Conservation (phyloP, 768 basidiomycete species). For the Phylloporus arenicola region DNA sequence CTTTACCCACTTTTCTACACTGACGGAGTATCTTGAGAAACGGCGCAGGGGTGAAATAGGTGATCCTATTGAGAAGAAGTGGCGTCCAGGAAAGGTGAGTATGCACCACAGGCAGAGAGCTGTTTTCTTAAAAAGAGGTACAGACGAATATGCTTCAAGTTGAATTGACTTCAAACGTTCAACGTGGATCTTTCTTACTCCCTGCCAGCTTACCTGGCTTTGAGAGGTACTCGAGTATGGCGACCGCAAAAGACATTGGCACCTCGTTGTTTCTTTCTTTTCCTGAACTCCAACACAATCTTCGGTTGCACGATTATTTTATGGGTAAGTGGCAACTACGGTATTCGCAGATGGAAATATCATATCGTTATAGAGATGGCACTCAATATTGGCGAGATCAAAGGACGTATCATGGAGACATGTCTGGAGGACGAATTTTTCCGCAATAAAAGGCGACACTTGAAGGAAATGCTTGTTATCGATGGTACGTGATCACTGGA, state of each 20-base stretch:
- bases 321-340: slow-evolving; percentile 56
- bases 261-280: slow-evolving; percentile 50
- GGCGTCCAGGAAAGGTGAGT: slow-evolving; percentile 70
- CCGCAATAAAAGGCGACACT: slow-evolving; percentile 12
- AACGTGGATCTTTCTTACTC: slow-evolving; percentile 51
- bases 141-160: slow-evolving; percentile 85
- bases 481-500: slow-evolving; percentile 35
- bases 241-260: slow-evolving; percentile 39
- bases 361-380: slow-evolving; percentile 57
- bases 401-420: slow-evolving; percentile 44
- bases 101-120: not conserved
- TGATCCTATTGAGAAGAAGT: slow-evolving; percentile 76
- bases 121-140: slow-evolving; percentile 6
- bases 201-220: slow-evolving; percentile 67
- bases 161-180: slow-evolving; percentile 49
- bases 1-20: slow-evolving; percentile 89
- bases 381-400: slow-evolving; percentile 61
- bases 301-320: slow-evolving; percentile 79
- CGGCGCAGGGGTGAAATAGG: slow-evolving; percentile 57
- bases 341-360: slow-evolving; percentile 4
- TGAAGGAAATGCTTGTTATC: slow-evolving; percentile 40
- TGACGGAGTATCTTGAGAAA: slow-evolving; percentile 78
- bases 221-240: slow-evolving; percentile 30
- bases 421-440: slow-evolving; percentile 41
- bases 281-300: slow-evolving; percentile 68